Evolutionary conservation across 768 basidiomycete species (phyloP).

Genomic region (Rhodotorula taiwanensis): DNA sequence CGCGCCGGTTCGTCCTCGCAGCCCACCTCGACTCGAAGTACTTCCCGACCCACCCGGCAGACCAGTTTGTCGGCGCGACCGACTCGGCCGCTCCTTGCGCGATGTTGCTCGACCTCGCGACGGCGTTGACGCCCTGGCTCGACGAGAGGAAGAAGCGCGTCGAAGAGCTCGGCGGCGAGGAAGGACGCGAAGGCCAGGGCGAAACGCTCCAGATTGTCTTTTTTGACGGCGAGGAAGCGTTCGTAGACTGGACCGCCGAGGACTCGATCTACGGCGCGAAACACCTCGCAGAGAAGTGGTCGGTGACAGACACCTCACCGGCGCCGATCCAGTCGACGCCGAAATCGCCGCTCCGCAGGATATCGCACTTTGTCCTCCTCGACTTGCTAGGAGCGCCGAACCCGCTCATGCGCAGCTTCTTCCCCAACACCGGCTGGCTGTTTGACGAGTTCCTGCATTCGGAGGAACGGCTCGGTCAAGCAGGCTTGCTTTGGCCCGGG

Average conservation of each 20-base stretch:
- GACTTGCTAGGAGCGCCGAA: conserved; percentile 77
- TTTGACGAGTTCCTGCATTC: conserved; percentile 67
- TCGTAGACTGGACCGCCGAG: conserved; percentile 73
- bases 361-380: conserved; percentile 86
- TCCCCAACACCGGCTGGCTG: conserved; percentile 83
- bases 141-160: conserved; percentile 56
- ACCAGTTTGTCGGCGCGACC: conserved; percentile 89
- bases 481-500: conserved; percentile 53
- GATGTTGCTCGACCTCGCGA: conserved; percentile 85
- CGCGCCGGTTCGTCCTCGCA: conserved; percentile 72
- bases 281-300: conserved; percentile 84
- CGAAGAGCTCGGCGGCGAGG: conserved; percentile 52
- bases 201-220: conserved; percentile 88
- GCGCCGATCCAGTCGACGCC: conserved; percentile 38
- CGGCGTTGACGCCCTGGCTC: conserved; percentile 53
- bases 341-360: conserved; percentile 62
- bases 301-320: conserved; percentile 58
- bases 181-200: conserved; percentile 55
- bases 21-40: conserved; percentile 46
- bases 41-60: conserved; percentile 25
- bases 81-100: conserved; percentile 95
- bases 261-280: conserved; percentile 97
- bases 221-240: conserved; percentile 98
- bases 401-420: conserved; percentile 74
- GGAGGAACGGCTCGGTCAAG: conserved; percentile 64